Base-by-base conservation (phyloP, 108 stramenopile species). In the Chaetoceros tenuissimus region DNA sequence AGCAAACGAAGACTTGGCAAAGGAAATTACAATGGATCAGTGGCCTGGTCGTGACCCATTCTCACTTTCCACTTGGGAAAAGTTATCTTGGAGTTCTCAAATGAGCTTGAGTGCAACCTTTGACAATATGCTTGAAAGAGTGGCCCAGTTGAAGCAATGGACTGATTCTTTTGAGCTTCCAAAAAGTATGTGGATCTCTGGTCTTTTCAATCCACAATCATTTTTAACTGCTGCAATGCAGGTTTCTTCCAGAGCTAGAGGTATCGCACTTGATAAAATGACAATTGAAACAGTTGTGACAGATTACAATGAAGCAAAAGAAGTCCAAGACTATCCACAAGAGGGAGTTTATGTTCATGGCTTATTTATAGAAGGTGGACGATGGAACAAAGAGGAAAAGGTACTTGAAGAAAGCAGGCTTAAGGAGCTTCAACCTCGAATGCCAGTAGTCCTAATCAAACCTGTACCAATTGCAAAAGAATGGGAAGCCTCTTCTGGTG, bases 161-260 rank as follows among this genome's bases (percentile, higher is more conserved):
- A 66, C 62, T 31, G 89, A 89, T 78, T 91, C 90, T 28, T 62
- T 58, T 54, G 89, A 91, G 51, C 83, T 92, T 30, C 94, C 91
- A 16, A 88, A 80, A 53, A 87, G 89, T 34, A 93, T 89, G n/a
- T 91, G 87, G 89, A 20, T 94, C 45, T 65, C 72, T 28, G 89
- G 89, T 3, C 60, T 94, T 21, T 80, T 89, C 18, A 93, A 91
- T 69, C 94, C 94, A 2, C 86, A 85, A 49, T 81, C 85, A 53
- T 92, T 94, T 69, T 62, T 95, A 50, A 93, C 91, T n/a, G 89
- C 91, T 24, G 78, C 93, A 45, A 79, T 89, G 29, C 93, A 94
- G 66, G 91, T 92, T 27, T 75, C 88, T 5, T 89, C 94, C 17
- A 87, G 91, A 47, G 82, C 79, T 67, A 85, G 85, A 28, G 53